Conservation (phyloP, 768 basidiomycete species). For the Psilocybe subaeruginosa region DNA sequence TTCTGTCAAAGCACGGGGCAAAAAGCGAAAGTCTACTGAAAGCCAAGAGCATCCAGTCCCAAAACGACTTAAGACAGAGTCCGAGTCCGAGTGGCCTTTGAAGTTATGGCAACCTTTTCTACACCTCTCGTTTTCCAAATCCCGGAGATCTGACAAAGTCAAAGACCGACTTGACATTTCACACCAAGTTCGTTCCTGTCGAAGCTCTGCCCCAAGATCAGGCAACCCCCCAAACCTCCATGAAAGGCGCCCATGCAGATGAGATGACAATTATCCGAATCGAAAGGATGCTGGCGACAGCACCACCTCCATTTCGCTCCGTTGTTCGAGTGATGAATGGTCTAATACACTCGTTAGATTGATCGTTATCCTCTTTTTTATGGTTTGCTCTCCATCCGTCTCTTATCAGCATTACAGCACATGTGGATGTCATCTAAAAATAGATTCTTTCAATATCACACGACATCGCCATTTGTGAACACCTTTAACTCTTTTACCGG, state of each 20-base stretch:
- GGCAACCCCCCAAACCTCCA: neutral
- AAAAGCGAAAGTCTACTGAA: too few species aligned
- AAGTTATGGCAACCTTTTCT: neutral
- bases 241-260: neutral
- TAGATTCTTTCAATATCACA: constrained; percentile 1
- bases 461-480: constrained; percentile 1
- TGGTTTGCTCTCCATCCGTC: neutral
- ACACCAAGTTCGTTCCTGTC: neutral
- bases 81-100: neutral
- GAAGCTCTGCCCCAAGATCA: neutral
- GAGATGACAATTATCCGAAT: neutral
- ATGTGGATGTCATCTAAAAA: neutral
- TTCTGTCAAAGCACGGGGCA: too few species aligned
- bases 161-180: neutral
- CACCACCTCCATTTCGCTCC: neutral
- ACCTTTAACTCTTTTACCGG: neutral
- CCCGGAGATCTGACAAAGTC: neutral
- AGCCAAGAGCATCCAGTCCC: neutral
- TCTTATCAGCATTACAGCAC: neutral
- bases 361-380: neutral
- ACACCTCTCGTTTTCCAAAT: neutral
- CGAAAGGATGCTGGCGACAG: neutral
- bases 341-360: neutral
- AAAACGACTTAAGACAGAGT: neutral
- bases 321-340: neutral